Conservation (phyloP, 1,139 yeast species). For the Geotrichum klebahnii region DNA sequence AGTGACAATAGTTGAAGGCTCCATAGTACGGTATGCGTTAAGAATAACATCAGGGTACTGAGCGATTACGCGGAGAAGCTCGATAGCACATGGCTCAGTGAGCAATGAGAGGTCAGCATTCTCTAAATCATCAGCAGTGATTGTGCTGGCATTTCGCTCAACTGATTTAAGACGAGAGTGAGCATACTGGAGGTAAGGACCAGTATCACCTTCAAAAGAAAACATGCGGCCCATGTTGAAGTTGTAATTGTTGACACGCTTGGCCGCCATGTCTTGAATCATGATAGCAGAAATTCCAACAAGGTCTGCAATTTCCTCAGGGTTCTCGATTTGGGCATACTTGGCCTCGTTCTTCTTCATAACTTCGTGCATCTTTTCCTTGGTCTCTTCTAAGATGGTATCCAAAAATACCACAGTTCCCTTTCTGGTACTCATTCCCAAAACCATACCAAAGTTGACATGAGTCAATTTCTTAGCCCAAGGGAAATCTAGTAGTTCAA, state of each 20-base stretch:
- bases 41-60: constrained; percentile 90
- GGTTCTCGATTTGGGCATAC: constrained; percentile 89
- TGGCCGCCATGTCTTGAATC: constrained; percentile 98
- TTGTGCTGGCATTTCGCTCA: constrained; percentile 66
- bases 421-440: constrained; percentile 97
- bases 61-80: constrained; percentile 71
- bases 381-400: constrained; percentile 88
- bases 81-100: constrained; percentile 69
- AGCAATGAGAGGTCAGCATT: constrained; percentile 68
- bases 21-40: constrained; percentile 78
- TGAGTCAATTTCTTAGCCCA: constrained; percentile 83
- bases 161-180: constrained; percentile 95
- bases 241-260: constrained; percentile 92
- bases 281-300: constrained; percentile 96
- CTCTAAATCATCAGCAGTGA: constrained; percentile 44
- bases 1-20: constrained; percentile 93
- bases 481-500: constrained; percentile 84
- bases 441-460: constrained; percentile 95
- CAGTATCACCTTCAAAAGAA: constrained; percentile 98
- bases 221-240: constrained; percentile 99
- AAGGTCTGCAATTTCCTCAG: constrained; percentile 92
- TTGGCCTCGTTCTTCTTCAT: constrained; percentile 91
- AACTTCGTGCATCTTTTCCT: constrained; percentile 93
- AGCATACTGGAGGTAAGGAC: constrained; percentile 97
- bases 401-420: constrained; percentile 98